Conservation (phyloP, 208 protist species). For the Entamoeba dispar region DNA sequence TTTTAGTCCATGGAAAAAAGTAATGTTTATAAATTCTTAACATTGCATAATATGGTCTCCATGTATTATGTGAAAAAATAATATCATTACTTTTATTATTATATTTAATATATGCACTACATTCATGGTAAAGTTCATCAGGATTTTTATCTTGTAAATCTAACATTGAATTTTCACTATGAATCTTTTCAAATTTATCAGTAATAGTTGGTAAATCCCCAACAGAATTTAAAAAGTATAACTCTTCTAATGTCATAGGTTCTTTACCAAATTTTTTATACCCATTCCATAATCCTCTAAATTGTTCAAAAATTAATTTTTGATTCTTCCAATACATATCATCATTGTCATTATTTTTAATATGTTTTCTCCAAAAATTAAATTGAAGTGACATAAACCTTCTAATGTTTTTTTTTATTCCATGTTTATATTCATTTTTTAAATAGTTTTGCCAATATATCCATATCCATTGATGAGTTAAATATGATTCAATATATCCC, state of each 20-base stretch:
- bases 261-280: background rate
- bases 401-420: background rate
- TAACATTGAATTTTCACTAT: background rate
- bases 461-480: constrained; percentile 8
- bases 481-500: constrained; percentile 6
- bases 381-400: background rate
- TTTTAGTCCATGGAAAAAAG: background rate
- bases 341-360: background rate
- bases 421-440: background rate
- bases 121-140: background rate
- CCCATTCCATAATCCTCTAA: background rate
- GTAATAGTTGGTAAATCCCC: background rate
- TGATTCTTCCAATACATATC: background rate
- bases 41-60: background rate
- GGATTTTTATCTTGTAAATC: background rate
- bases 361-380: background rate
- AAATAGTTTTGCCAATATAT: background rate
- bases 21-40: background rate
- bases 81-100: background rate
- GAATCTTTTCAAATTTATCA: background rate
- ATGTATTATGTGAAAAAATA: background rate
- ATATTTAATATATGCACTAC: background rate
- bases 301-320: background rate
- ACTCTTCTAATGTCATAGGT: background rate
- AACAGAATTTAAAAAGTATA: background rate